These are phyloP conservation scores for Ordospora colligata DNA, from an alignment of 371 early-diverging fungal genomes.

Conservation along the genomic window DNA sequence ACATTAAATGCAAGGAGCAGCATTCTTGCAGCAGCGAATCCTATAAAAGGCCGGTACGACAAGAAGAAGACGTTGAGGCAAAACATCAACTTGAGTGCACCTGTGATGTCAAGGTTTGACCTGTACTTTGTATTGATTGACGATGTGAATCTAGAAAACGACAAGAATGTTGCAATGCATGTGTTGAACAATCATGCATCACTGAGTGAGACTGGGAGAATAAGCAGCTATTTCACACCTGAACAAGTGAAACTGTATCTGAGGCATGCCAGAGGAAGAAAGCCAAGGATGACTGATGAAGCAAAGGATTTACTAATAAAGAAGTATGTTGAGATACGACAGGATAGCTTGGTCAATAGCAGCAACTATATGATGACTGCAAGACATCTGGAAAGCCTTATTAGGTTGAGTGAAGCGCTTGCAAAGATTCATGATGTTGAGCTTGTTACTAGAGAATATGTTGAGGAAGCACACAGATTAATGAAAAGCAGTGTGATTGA, in stretches of 20 bases:
- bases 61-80: conserved; percentile 64
- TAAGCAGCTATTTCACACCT: conserved; percentile 22
- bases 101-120: conserved; percentile 99
- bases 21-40: conserved; percentile 63
- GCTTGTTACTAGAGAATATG: conserved; percentile 64
- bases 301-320: conserved; percentile 70
- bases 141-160: conserved; percentile 78
- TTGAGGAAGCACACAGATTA: conserved; percentile 78
- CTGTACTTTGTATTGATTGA: conserved; percentile 94
- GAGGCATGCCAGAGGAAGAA: conserved; percentile 38
- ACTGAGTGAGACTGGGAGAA: conserved; percentile 61
- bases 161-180: conserved; percentile 78
- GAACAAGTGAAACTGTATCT: conserved; percentile 59
- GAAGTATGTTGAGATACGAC: conserved; percentile 78
- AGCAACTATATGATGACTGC: conserved; percentile 59
- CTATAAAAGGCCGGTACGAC: conserved; percentile 61
- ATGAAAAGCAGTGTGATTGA: conserved; percentile 80
- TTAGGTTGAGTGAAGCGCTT: conserved; percentile 62
- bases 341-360: conserved; percentile 67
- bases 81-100: conserved; percentile 89
- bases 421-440: conserved; percentile 61
- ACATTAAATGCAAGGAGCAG: conserved; percentile 60
- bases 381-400: conserved; percentile 61
- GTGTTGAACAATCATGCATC: conserved; percentile 79
- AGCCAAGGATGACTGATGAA: conserved; percentile 66